Evolutionary conservation across 192 early-diverging fungal species (phyloP), one percentile per base, ranked within the genome.

Genomic region (Endogone sp.): DNA sequence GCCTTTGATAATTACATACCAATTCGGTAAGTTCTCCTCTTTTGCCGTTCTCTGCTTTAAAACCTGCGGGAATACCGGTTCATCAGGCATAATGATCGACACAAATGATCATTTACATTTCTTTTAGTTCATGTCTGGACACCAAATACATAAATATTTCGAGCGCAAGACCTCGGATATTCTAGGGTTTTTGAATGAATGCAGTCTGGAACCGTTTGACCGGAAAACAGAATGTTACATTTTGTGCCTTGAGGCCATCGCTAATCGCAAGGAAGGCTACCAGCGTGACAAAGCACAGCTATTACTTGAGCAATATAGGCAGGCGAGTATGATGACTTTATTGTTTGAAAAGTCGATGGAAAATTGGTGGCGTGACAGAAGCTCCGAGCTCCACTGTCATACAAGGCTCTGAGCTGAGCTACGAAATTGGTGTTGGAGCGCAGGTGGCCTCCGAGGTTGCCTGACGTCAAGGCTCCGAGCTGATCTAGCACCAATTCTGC

Each of bases 371-470:
- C 57, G 27, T 60, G 66, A 60, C 23, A 29, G 62, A 37, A 64
- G 32, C 69, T 65, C 63, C 59, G 21, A 16, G 69, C 20, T 71
- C 65, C 44, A 29, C 57, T 64, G n/a, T 56, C 63, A 56, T 71
- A 63, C 63, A 65, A 54, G 56, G 31, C 56, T 65, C 44, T 64
- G 20, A 22, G 28, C 66, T 29, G 28, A 68, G 66, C 66, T n/a
- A 68, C 66, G 66, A 32, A 68, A 68, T 60, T 60, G 57, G 66
- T 68, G 57, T 27, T 66, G 57, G 57, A 56, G 28, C 57, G 60
- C 57, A 59, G 66, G n/a, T 60, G 27, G 60, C 66, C 37, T 49
- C 16, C 37, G 37, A 49, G 37, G 37, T 49, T 68, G 61, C 32
- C 66, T 68, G 28, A 60, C 60, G 57, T 26, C 28, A 68, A 68